Evolutionary conservation across 2,329 filamentous ascomycete species (phyloP).

Genomic region (Arachnopeziza araneosa): DNA sequence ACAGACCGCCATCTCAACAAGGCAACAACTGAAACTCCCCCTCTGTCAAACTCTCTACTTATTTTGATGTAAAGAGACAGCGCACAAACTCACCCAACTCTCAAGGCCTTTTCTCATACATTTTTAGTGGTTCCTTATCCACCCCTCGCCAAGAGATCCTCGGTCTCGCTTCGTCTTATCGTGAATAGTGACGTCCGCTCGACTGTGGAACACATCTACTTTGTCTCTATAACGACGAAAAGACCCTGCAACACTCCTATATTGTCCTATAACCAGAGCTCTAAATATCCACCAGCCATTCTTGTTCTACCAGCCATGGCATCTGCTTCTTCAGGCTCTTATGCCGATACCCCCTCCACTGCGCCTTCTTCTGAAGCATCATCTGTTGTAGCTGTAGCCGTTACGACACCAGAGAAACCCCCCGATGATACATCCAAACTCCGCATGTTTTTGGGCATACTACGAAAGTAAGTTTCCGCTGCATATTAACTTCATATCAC

Average conservation of each 20-base stretch:
- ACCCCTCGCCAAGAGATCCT: neutral
- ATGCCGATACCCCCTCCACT: slow-evolving; percentile 63
- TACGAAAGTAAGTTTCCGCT: slow-evolving; percentile 65
- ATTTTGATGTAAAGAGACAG: neutral
- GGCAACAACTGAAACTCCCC: neutral
- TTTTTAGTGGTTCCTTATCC: neutral
- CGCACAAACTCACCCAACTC: too few species aligned
- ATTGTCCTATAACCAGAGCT: neutral
- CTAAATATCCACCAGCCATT: neutral
- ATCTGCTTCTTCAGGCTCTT: neutral
- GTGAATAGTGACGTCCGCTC: neutral
- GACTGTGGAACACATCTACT: neutral
- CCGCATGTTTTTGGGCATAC: slow-evolving; percentile 78
- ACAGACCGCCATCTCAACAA: neutral
- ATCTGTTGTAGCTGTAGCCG: slow-evolving; percentile 5
- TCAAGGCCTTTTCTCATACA: neutral
- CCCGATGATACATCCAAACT: slow-evolving; percentile 82
- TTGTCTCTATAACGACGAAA: neutral
- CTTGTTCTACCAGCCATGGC: neutral
- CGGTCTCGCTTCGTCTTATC: neutral
- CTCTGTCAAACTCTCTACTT: neutral
- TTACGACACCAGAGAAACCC: slow-evolving; percentile 43
- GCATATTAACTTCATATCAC: neutral
- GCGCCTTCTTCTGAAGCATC: slow-evolving; percentile 34
- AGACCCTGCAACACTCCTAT: neutral